phyloP scores from a whole-genome alignment of 345 rosid species.

The Capsella bursapastoris region DNA sequence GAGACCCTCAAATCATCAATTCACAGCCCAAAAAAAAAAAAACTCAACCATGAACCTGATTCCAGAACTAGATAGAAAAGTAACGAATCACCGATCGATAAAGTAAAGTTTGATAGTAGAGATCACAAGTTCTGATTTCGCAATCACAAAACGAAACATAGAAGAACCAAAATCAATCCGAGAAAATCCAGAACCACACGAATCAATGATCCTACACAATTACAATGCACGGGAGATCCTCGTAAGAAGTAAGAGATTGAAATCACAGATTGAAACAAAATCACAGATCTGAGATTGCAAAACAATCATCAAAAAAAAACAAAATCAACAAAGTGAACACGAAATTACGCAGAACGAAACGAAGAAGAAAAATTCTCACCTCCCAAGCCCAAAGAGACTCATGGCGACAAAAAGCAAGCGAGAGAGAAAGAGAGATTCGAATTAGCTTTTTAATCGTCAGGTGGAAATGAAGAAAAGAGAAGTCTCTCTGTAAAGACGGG shows the following conservation, averaged over 20 bases:
- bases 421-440: conserved; percentile 24
- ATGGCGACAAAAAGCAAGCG: conserved; percentile 27
- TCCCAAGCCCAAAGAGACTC: conserved; percentile 43
- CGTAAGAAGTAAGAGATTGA: background rate
- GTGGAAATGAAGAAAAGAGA: conserved; percentile 28
- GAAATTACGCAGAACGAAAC: background rate
- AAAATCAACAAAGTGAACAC: background rate
- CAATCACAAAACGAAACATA: background rate
- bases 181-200: too few species aligned
- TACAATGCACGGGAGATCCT: background rate
- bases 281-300: conserved; percentile 41
- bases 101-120: conserved; percentile 21
- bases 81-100: background rate
- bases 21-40: background rate
- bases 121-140: conserved; percentile 33
- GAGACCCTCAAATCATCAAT: conserved; percentile 4
- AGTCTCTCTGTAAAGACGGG: conserved; percentile 18
- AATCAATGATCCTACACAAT: conserved; percentile 28
- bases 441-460: conserved; percentile 1
- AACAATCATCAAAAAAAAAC: conserved; percentile 1
- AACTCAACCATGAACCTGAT: conserved; percentile 9
- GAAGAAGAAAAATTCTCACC: conserved; percentile 21
- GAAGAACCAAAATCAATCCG: too few species aligned
- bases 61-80: background rate
- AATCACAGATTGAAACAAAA: conserved; percentile 28